Evolutionary conservation across 2,329 filamentous ascomycete species (phyloP), one percentile per base, ranked within the genome.

Genomic region (Bisporella sp.): DNA sequence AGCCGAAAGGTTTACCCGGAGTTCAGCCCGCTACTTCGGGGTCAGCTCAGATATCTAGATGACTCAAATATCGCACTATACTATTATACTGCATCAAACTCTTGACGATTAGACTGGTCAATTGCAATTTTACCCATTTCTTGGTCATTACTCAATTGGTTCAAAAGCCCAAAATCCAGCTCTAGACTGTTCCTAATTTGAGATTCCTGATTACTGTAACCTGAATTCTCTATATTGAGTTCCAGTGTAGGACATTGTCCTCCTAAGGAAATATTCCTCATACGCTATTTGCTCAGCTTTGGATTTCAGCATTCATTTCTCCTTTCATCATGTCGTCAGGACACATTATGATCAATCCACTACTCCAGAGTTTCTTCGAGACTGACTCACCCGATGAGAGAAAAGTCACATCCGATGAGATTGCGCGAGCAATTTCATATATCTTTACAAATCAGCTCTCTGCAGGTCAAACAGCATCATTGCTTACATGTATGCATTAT

Each of bases 401-500:
- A 39, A 66, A 70, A 4, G 84, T 91, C 49, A 81, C 82, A 12
- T 82, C 91, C 9, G 74, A 81, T 46, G 89, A 96, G 66, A 93
- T 99, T 66, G 89, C 92, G 53, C 77, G 85, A n/a, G 91, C 92
- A 48, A 85, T 97, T 60, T 85, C 89, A 4, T 77, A 92, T 64
- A 95, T 96, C 65, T 97, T 97, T 69, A 91, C 90, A 52, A 85
- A 96, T 70, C 82, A 83, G 58, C 76, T 97, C 13, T 92, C 88
- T n/a, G 84, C 88, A 39, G 87, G 91, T 6, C 93, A 97, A 68
- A 87, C 87, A 1, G 87, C 88, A 48, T 87, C 91, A 39, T 76
- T 99, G 50, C 76, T 97, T 47, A 96, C 93, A 64, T 87, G 90
- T 49, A 76, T 99, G 43, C 92, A 96, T 71, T 96, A 95, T 59